Base-by-base conservation (phyloP, 2,329 filamentous ascomycete genomes). In the Talaromyces piceae region DNA sequence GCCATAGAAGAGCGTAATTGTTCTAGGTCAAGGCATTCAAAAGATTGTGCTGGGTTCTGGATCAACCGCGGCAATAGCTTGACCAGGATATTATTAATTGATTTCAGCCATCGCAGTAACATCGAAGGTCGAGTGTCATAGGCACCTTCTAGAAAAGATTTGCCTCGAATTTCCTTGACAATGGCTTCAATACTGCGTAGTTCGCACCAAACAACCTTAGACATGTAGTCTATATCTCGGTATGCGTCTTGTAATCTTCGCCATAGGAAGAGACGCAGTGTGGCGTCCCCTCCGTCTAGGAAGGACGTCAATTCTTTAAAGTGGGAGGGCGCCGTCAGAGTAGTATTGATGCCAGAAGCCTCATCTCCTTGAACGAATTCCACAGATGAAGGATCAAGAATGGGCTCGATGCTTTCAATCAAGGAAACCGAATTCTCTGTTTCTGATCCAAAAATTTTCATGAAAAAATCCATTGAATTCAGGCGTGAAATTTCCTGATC, bases 401-500 rank as follows among this genome's bases (percentile, higher is more conserved):
- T 87, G 3, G 93, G 93, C 62, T 98, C 93, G 30, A 98, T 73
- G 25, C 84, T 93, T 62, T 96, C 90, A 53, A 98, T 96, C 18
- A 96, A 82, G 4, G 84, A 79, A 11, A 91, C 80, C 0, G 91
- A 88, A 58, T 96, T 85, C 44, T 85, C 83, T 53, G 84, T 80
- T 52, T 93, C 86, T 31, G 90, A 84, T 54, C 88, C 86, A 64
- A 97, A 97, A 0, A 98, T 80, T 31, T 84, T 88, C 47, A 90
- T 77, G 68, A 98, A 97, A 67, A 97, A 97, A 63, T 96, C 91
- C 81, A 95, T 93, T 0, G 91, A 97, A 12, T 88, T 95, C 28
- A 97, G 77, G 61, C 91, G 90, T 11, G 88, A 91, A 23, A 96
- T 86, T 64, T 98, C 91, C 50, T 89, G 84, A 56, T 97, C 91